Percentiles rank a stretch among this genome's conserved stretches.
These are phyloP conservation scores for Plasmopara muralis DNA, from an alignment of 352 stramenopile genomes.

Conservation along the genomic window DNA sequence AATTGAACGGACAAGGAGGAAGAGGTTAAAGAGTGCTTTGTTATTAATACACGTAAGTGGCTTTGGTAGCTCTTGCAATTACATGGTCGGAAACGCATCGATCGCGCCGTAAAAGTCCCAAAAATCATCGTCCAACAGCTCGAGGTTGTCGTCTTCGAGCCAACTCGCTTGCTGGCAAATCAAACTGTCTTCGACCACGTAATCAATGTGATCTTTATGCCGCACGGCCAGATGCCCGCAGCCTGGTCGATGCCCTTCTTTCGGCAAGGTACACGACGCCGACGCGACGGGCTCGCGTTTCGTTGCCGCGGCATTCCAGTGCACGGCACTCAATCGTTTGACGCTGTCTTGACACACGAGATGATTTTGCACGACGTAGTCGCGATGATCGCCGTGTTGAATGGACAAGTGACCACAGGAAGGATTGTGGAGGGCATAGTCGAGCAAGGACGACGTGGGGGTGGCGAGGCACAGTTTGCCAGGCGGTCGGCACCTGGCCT, in stretches of 20 bases:
- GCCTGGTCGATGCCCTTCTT: constrained; percentile 51
- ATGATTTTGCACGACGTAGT: constrained; percentile 81
- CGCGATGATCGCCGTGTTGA: constrained; percentile 67
- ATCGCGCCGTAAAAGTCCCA: constrained; percentile 78
- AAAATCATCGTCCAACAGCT: constrained; percentile 73
- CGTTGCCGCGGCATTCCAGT: constrained; percentile 17
- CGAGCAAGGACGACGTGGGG: constrained; percentile 30
- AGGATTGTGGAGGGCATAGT: constrained; percentile 55
- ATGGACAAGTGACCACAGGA: constrained; percentile 72
- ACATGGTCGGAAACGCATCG: constrained; percentile 37
- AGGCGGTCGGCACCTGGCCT: too few relatives aligned
- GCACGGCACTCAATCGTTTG: constrained; percentile 35
- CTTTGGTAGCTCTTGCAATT: not conserved
- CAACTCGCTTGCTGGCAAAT: constrained; percentile 62
- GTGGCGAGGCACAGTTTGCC: constrained; percentile 16
- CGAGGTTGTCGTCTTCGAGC: constrained; percentile 49
- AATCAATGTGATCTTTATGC: constrained; percentile 77
- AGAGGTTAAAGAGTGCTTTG: too few relatives aligned
- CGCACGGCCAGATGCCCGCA: constrained; percentile 69
- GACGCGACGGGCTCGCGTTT: not conserved
- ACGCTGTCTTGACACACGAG: constrained; percentile 72
- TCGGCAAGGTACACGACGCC: constrained; percentile 21
- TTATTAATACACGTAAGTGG: too few relatives aligned
- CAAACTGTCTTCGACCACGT: constrained; percentile 75
- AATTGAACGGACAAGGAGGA: constrained; percentile 18